Percentiles rank a stretch among this genome's conserved stretches.
phyloP scores from a whole-genome alignment of 2,329 filamentous ascomycete species.

The Aspergillaceae sp. region DNA sequence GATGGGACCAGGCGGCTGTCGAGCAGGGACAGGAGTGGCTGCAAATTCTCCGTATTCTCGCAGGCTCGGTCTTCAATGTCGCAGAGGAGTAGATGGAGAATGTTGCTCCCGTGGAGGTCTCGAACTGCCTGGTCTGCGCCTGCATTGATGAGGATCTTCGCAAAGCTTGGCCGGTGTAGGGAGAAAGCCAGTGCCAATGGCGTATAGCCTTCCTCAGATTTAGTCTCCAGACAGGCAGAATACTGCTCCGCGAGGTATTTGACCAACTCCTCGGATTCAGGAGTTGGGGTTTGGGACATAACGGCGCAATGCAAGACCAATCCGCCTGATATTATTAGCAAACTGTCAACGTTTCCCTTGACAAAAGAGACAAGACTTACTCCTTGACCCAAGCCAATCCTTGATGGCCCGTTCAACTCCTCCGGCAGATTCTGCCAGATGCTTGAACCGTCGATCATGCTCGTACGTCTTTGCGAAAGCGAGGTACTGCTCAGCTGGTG shows the following conservation, averaged over 20 bases:
- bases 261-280: constrained; percentile 48
- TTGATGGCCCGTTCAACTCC: constrained; percentile 57
- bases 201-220: constrained; percentile 41
- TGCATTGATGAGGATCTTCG: constrained; percentile 54
- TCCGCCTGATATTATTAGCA: constrained; percentile 17
- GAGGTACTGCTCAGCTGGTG: constrained; percentile 57
- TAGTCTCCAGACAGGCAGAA: constrained; percentile 56
- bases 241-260: constrained; percentile 56
- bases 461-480: constrained; percentile 58
- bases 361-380: constrained; percentile 32
- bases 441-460: constrained; percentile 54
- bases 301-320: constrained; percentile 60
- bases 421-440: constrained; percentile 50
- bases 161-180: constrained; percentile 25
- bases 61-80: constrained; percentile 19
- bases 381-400: constrained; percentile 40
- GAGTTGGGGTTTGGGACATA: constrained; percentile 31
- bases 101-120: constrained; percentile 55
- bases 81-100: constrained; percentile 53
- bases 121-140: constrained; percentile 62
- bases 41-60: constrained; percentile 36
- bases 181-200: constrained; percentile 61
- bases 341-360: not conserved
- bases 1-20: constrained; percentile 40
- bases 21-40: constrained; percentile 55